A percentile compares a stretch with the other conserved stretches of the same genome.
Conservation (phyloP, 2,329 filamentous ascomycete genomes). For the Exophiala lecanii-corni region DNA sequence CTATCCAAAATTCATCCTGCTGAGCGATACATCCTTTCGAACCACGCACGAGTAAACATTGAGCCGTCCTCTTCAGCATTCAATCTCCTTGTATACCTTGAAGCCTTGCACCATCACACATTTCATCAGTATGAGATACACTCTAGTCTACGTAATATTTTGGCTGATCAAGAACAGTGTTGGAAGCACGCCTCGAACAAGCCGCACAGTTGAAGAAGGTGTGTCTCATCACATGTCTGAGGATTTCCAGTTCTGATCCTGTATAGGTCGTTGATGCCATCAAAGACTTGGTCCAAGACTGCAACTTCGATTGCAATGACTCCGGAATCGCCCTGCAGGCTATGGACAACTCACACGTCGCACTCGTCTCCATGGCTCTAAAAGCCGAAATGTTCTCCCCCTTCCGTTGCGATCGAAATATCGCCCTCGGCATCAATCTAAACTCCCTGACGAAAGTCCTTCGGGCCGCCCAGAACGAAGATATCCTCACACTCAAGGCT, state of each 20-base stretch:
- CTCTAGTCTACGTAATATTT: neutral
- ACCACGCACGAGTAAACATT: too few species aligned
- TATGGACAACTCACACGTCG: constrained; percentile 99
- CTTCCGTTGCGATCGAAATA: constrained; percentile 98
- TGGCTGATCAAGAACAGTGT: constrained; percentile 53
- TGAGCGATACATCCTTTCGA: too few species aligned
- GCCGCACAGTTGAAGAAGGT: constrained; percentile 94
- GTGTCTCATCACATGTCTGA: constrained; percentile 26
- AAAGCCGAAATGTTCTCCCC: constrained; percentile 91
- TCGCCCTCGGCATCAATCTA: constrained; percentile 95
- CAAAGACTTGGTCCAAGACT: constrained; percentile 98
- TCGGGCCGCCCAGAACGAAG: constrained; percentile 87
- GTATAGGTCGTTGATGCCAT: constrained; percentile 90
- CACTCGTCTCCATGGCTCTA: constrained; percentile 97
- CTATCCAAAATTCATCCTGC: neutral
- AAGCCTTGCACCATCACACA: neutral
- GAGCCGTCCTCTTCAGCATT: too few species aligned
- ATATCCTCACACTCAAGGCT: constrained; percentile 93
- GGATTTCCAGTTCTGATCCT: constrained; percentile 3
- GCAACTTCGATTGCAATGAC: constrained; percentile 99
- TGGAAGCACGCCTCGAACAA: constrained; percentile 97
- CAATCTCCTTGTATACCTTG: neutral
- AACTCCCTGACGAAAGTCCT: constrained; percentile 95
- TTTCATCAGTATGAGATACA: constrained; percentile 2
- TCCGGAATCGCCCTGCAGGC: constrained; percentile 95